Evolutionary conservation across 371 early-diverging fungal genomes (phyloP).

Genomic region (Dentiscutata heterogama): DNA sequence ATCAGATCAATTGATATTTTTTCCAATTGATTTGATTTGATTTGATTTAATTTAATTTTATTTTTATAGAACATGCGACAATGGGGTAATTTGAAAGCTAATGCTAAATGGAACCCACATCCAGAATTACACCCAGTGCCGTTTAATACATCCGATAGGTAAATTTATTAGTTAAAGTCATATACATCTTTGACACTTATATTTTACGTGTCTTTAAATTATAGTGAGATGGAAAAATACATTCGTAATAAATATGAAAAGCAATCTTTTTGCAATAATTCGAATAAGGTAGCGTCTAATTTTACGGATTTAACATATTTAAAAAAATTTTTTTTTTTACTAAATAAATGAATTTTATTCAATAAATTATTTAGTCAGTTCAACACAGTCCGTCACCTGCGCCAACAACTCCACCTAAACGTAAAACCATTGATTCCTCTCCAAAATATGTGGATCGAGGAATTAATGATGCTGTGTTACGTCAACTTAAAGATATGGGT

Average conservation of each 20-base stretch:
- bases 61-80: slow-evolving; percentile 54
- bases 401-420: not conserved
- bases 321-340: no score
- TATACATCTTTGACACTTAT: not conserved
- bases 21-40: not conserved
- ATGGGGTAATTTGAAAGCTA: slow-evolving; percentile 90
- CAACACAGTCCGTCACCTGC: not conserved
- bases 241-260: slow-evolving; percentile 96
- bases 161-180: slow-evolving; percentile 39
- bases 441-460: not conserved
- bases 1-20: not conserved
- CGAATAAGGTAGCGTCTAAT: slow-evolving; percentile 27
- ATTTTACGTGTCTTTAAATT: not conserved
- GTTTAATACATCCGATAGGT: slow-evolving; percentile 71
- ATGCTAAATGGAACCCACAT: slow-evolving; percentile 75
- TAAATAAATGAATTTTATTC: not conserved
- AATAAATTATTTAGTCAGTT: not conserved
- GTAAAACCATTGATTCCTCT: not conserved
- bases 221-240: slow-evolving; percentile 86
- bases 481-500: slow-evolving; percentile 47
- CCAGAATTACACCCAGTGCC: slow-evolving; percentile 74
- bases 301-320: not conserved
- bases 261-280: slow-evolving; percentile 68
- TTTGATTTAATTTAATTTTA: not conserved
- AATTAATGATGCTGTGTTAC: slow-evolving; percentile 30